A percentile compares a stretch with the other conserved stretches of the same genome.
These are phyloP conservation scores for Pseudogymnoascus sp. DNA, from an alignment of 2,329 filamentous ascomycete species.

Conservation along the genomic window DNA sequence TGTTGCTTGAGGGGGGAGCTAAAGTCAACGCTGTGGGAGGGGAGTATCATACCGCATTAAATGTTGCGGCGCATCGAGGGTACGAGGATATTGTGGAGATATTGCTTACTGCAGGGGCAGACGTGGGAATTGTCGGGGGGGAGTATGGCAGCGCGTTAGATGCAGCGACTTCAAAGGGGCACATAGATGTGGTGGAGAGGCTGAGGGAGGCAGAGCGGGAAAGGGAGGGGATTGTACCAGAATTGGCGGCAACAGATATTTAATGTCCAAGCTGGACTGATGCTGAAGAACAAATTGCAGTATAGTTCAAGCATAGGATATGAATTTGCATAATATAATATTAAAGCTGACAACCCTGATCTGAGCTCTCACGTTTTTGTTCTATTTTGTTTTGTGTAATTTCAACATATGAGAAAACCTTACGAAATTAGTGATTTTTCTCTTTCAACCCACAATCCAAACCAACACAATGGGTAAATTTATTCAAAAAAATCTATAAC, in stretches of 20 bases:
- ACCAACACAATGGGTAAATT: background rate
- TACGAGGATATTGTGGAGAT: background rate
- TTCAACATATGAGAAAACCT: background rate
- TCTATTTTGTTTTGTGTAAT: no score
- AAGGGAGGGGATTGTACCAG: background rate
- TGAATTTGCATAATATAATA: background rate
- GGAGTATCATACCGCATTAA: background rate
- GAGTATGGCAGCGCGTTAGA: background rate
- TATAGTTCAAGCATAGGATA: background rate
- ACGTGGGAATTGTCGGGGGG: background rate
- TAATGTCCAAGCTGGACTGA: background rate
- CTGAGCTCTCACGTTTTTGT: no score
- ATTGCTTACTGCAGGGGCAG: background rate
- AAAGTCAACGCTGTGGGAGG: background rate
- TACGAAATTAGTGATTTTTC: background rate
- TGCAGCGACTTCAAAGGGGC: background rate
- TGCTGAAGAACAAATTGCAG: background rate
- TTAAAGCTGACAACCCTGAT: background rate
- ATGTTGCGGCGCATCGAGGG: background rate
- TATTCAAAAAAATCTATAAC: background rate
- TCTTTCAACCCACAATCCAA: background rate
- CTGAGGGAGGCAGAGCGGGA: background rate
- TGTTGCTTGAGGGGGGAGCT: constrained; percentile 19
- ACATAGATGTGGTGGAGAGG: background rate
- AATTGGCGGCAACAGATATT: background rate